Evolutionary conservation across 495 filamentous ascomycete species (phyloP), one percentile per base, ranked within the genome.

Genomic region (Monascus purpureus): DNA sequence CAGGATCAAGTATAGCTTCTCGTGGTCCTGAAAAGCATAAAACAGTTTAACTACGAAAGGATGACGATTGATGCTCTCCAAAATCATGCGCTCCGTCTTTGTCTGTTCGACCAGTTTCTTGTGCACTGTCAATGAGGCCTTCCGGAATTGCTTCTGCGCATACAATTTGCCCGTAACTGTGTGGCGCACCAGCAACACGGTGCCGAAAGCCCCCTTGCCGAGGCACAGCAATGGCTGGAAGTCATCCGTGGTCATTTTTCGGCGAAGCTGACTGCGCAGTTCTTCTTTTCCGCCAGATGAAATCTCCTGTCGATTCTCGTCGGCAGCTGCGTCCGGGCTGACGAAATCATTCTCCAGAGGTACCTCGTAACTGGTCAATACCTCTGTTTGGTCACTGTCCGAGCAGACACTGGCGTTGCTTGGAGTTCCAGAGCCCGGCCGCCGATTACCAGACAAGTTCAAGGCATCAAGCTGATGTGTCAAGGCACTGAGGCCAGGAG

Each of bases 121-220:
- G 54, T 90, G 82, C 8, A 95, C 82, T 4, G 82, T 79, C 25
- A 96, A 57, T 1, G 84, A 88, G 1, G 90, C 90, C 52, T 97
- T 97, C 47, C 85, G 82, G 59, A 97, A 87, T 61, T 96, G 92
- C 61, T 97, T 97, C 63, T 97, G 90, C 1, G 90, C 92, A 47
- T 81, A 97, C 2, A 97, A 72, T 26, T 84, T 80, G 12, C 87
- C 87, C 1, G 87, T 95, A 13, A 73, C 49, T 23, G 67, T 71
- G 50, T 97, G 86, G 47, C 83, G 88, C 38, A 97, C 90, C 8
- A 97, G 68, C 27, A 93, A 50, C 9, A 97, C 90, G 2, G 86
- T 94, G 13, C 90, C 90, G 50, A 83, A 97, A 3, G 87, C 82
- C 38, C 90, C 90, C 48, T 96, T 97, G 17, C 90, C 90, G 22